Evolutionary conservation across 441 rosid genomes (phyloP).

Genomic region (Corymbia citriodora): DNA sequence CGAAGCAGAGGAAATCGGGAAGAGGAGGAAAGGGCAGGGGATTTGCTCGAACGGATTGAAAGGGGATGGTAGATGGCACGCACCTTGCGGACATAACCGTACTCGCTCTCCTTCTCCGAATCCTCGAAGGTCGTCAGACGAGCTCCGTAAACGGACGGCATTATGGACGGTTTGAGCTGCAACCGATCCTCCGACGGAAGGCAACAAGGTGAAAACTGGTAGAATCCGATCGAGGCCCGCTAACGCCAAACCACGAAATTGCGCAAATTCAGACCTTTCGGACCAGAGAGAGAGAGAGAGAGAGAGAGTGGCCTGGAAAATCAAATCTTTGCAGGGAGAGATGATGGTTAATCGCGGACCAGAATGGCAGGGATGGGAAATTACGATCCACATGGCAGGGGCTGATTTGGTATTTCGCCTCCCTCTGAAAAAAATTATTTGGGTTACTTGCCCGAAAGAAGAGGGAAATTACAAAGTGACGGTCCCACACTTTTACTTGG

Average conservation of each 20-base stretch:
- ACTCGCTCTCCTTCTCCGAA: conserved; percentile 98
- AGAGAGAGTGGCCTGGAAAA: not conserved
- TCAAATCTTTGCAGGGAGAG: not conserved
- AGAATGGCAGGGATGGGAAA: not conserved
- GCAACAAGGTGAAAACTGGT: not conserved
- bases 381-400: not conserved
- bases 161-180: conserved; percentile 8
- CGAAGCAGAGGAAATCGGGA: not conserved
- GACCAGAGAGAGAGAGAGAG: not conserved
- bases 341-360: not conserved
- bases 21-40: not conserved
- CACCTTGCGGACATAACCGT: conserved; percentile 98
- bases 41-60: not conserved
- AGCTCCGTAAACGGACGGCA: conserved; percentile 90
- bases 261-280: not conserved
- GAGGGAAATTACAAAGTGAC: not conserved
- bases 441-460: not conserved
- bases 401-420: not conserved
- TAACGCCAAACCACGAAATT: not conserved
- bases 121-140: conserved; percentile 98
- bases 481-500: not conserved
- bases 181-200: not conserved
- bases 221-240: not conserved
- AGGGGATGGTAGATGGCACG: not conserved
- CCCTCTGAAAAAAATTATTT: not conserved